Conservation (phyloP, 78 protist species). For the Trichosphaerium sp. region DNA sequence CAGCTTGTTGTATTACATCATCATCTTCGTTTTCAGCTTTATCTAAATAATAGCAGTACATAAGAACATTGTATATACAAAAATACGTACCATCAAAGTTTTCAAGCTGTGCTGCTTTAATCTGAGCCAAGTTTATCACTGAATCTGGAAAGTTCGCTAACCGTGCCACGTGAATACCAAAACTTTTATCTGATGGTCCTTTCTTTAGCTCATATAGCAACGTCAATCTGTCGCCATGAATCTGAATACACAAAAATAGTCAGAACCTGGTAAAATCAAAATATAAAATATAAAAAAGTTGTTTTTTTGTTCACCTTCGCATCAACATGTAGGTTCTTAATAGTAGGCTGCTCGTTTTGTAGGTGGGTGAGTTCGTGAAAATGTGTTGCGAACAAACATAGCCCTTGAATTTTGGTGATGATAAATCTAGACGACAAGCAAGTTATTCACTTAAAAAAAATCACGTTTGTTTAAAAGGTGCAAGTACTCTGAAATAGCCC, state of each 20-base stretch:
- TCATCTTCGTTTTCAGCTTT: too few species aligned
- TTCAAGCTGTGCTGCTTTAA: constrained; percentile 75
- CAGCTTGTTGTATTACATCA: too few species aligned
- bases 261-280: too few species aligned
- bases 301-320: constrained; percentile 30
- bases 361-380: constrained; percentile 86
- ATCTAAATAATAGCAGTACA: too few species aligned
- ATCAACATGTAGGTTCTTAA: constrained; percentile 59
- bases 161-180: constrained; percentile 89
- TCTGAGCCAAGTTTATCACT: constrained; percentile 47
- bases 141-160: constrained; percentile 55
- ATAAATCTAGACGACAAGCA: background rate
- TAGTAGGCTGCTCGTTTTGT: background rate
- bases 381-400: constrained; percentile 91
- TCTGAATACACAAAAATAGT: too few species aligned
- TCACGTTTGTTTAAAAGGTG: background rate
- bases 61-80: too few species aligned
- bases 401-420: constrained; percentile 27
- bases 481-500: constrained; percentile 84
- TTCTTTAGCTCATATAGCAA: constrained; percentile 53
- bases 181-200: constrained; percentile 78
- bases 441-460: background rate
- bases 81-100: too few species aligned
- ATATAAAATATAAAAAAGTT: too few species aligned
- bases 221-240: too few species aligned